Percentiles rank a stretch among this genome's conserved stretches.
Conservation (phyloP, 192 early-diverging fungal genomes). For the Backusella luteola region DNA sequence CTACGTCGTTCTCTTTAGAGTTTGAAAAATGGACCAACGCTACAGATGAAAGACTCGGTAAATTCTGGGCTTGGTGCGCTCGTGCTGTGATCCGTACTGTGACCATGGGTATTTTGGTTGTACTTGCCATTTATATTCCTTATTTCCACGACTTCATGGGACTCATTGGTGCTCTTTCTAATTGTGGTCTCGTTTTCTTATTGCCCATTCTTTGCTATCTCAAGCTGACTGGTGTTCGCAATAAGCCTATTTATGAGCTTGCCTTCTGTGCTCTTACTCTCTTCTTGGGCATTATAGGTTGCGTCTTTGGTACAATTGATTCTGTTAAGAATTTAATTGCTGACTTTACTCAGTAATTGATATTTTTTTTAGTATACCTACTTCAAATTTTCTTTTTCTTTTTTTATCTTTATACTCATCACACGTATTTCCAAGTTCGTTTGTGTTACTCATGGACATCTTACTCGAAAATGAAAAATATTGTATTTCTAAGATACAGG, state of each 20-base stretch:
- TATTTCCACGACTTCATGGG: conserved; percentile 81
- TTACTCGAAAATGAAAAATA: background rate
- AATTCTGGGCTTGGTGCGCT: conserved; percentile 49
- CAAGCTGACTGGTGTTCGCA: conserved; percentile 59
- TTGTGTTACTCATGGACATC: background rate
- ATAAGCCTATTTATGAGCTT: conserved; percentile 43
- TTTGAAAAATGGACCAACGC: conserved; percentile 65
- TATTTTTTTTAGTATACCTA: background rate
- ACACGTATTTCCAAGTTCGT: background rate
- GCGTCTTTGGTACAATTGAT: conserved; percentile 64
- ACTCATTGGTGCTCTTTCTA: conserved; percentile 75
- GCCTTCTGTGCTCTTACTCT: conserved; percentile 54
- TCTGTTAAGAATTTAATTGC: conserved; percentile 54
- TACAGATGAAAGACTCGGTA: conserved; percentile 52
- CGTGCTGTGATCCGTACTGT: conserved; percentile 55
- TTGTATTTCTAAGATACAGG: background rate
- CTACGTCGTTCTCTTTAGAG: conserved; percentile 74
- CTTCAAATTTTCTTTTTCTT: background rate
- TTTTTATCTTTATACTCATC: background rate
- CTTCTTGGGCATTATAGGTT: conserved; percentile 59
- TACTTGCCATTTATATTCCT: conserved; percentile 66
- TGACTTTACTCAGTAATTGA: conserved; percentile 12
- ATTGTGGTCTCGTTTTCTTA: conserved; percentile 80
- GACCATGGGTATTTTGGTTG: conserved; percentile 53
- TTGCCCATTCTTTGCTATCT: conserved; percentile 81